Conservation (phyloP, 2,329 filamentous ascomycete species). For the Gnomoniopsis sp. region DNA sequence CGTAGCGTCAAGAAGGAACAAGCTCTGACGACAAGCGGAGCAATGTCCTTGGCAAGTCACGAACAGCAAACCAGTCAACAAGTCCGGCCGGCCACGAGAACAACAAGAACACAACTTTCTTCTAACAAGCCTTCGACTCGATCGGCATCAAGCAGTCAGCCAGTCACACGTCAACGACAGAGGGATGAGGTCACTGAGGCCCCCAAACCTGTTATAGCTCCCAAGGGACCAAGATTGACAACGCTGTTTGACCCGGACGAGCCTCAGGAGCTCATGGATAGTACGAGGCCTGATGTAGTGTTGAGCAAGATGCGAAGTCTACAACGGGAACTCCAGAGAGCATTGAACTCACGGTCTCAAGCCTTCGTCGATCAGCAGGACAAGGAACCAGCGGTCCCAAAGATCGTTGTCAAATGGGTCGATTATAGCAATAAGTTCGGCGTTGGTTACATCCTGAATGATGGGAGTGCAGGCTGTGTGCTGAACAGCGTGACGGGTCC, state of each 20-base stretch:
- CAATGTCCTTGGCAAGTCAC: constrained; percentile 18
- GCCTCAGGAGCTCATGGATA: constrained; percentile 44
- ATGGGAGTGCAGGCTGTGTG: constrained; percentile 75
- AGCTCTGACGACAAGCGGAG: constrained; percentile 17
- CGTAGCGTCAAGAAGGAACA: constrained; percentile 22
- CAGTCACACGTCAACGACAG: constrained; percentile 9
- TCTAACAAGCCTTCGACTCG: constrained; percentile 11
- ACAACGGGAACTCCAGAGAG: constrained; percentile 59
- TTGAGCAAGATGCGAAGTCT: constrained; percentile 53
- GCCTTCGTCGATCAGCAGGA: constrained; percentile 56
- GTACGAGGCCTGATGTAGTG: constrained; percentile 56
- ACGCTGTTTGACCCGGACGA: constrained; percentile 56
- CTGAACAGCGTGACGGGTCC: constrained; percentile 53
- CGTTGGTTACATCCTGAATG: constrained; percentile 77
- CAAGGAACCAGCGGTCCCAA: constrained; percentile 52
- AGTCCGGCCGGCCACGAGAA: constrained; percentile 21
- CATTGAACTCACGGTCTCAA: constrained; percentile 61
- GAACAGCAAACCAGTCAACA: constrained; percentile 25
- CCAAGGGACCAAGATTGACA: not conserved
- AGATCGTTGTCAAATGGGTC: constrained; percentile 76
- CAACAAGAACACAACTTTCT: constrained; percentile 19
- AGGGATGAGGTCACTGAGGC: not conserved
- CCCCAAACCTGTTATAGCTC: not conserved
- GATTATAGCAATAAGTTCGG: constrained; percentile 88
- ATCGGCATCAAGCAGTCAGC: constrained; percentile 1